Percentiles rank a stretch among this genome's conserved stretches.
Evolutionary conservation across 352 stramenopile species (phyloP).

Genomic region (Globisporangium splendens): DNA sequence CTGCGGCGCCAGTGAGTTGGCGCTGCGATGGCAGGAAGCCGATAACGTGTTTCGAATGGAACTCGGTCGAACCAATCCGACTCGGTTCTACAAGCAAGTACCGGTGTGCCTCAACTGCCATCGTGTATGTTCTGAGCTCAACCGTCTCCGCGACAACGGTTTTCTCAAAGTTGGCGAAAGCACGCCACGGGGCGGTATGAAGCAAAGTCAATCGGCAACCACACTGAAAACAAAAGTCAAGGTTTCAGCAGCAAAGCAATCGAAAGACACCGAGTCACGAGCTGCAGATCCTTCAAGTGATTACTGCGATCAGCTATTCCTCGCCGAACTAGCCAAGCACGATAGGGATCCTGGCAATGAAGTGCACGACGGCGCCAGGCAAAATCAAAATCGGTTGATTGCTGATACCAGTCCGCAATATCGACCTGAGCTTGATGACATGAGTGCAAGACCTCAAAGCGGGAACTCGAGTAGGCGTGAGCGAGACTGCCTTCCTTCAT

Average conservation of each 20-base stretch:
- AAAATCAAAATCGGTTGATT: conserved; percentile 5
- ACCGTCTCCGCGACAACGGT: conserved; percentile 38
- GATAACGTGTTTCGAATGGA: conserved; percentile 62
- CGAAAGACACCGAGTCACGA: neutral
- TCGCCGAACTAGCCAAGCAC: conserved; percentile 64
- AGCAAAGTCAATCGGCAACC: neutral
- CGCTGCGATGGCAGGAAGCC: conserved; percentile 58
- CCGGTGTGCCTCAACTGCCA: conserved; percentile 71
- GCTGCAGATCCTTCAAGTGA: conserved; percentile 13
- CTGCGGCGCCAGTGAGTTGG: conserved; percentile 10
- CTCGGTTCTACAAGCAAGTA: conserved; percentile 79
- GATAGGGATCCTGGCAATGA: neutral
- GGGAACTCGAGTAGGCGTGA: conserved; percentile 6
- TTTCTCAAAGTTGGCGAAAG: conserved; percentile 23
- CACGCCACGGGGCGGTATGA: conserved; percentile 2
- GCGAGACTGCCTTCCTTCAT: conserved; percentile 4
- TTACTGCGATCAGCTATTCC: conserved; percentile 51
- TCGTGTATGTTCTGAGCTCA: conserved; percentile 59
- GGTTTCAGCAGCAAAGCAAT: neutral
- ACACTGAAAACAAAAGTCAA: neutral
- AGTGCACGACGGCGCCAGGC: neutral
- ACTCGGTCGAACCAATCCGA: conserved; percentile 58
- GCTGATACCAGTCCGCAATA: neutral
- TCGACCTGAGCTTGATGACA: conserved; percentile 11
- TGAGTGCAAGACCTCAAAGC: neutral